Evolutionary conservation across 345 rosid species (phyloP).

Genomic region (Brassica carinata): DNA sequence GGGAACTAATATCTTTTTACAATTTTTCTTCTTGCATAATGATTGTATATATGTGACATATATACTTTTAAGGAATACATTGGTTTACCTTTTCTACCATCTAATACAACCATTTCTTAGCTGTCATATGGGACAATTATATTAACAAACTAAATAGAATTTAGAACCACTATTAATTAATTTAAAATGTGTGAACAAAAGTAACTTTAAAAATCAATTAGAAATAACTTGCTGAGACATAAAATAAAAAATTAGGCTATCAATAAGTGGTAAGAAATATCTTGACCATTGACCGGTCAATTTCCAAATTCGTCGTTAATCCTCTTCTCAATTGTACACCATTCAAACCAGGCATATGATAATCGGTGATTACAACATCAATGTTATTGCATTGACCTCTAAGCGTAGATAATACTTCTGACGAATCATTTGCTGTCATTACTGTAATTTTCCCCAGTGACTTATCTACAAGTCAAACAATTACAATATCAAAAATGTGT

Average conservation of each 20-base stretch:
- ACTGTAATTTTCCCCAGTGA: slow-evolving; percentile 34
- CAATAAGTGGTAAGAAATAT: not conserved
- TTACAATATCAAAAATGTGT: not conserved
- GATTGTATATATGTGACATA: not conserved
- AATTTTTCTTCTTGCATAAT: not conserved
- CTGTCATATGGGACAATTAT: not conserved
- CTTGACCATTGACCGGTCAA: slow-evolving; percentile 59
- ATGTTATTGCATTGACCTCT: slow-evolving; percentile 30
- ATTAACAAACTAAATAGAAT: not conserved
- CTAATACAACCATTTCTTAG: not conserved
- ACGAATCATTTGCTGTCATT: slow-evolving; percentile 40
- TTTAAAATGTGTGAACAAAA: not conserved
- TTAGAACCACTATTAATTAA: not conserved
- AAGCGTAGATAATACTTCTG: slow-evolving; percentile 51
- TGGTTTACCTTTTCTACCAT: not conserved
- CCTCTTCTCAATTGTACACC: slow-evolving; percentile 49
- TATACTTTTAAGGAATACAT: not conserved
- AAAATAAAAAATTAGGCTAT: not conserved
- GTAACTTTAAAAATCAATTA: not conserved
- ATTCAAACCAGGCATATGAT: slow-evolving; percentile 57
- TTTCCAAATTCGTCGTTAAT: slow-evolving; percentile 46
- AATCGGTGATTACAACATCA: slow-evolving; percentile 59
- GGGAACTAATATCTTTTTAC: not conserved
- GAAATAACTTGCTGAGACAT: not conserved
- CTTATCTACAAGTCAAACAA: slow-evolving; percentile 6